A percentile compares a stretch with the other conserved stretches of the same genome.
These are phyloP conservation scores for Tolypocladium sp. DNA, from an alignment of 2,329 filamentous ascomycete genomes.

Conservation along the genomic window DNA sequence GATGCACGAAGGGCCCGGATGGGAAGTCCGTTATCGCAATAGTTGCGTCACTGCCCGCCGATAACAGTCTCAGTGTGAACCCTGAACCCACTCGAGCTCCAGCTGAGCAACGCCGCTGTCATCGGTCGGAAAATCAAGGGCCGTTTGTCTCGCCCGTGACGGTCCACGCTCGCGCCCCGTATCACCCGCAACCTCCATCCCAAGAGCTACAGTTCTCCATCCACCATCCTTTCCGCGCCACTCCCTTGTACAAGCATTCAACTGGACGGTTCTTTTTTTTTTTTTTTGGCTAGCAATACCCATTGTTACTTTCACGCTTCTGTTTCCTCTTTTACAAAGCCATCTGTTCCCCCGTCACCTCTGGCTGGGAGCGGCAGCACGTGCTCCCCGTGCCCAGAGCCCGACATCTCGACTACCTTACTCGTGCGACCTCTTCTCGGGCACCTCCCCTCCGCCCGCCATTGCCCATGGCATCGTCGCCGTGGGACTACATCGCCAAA, in stretches of 20 bases:
- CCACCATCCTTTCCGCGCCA: neutral
- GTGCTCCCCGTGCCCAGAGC: neutral
- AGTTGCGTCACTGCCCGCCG: neutral
- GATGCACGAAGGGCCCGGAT: neutral
- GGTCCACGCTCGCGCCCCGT: neutral
- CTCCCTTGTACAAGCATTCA: neutral
- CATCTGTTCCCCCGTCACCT: neutral
- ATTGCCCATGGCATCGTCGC: conserved; percentile 47
- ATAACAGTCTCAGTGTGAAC: neutral
- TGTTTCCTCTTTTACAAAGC: neutral
- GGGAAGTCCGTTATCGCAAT: neutral
- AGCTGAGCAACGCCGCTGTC: neutral
- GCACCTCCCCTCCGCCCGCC: neutral
- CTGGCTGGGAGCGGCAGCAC: neutral
- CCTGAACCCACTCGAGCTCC: neutral
- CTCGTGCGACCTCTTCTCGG: neutral
- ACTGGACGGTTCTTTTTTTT: neutral
- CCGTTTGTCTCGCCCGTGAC: conserved; percentile 1
- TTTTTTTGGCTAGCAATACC: neutral
- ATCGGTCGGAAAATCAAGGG: neutral
- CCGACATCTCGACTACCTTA: neutral
- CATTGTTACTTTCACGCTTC: neutral
- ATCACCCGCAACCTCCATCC: neutral
- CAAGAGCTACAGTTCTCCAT: neutral
- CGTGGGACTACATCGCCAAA: conserved; percentile 99